Base-by-base conservation (phyloP, 2,329 filamentous ascomycete genomes). In the Sordariomycetes sp. region DNA sequence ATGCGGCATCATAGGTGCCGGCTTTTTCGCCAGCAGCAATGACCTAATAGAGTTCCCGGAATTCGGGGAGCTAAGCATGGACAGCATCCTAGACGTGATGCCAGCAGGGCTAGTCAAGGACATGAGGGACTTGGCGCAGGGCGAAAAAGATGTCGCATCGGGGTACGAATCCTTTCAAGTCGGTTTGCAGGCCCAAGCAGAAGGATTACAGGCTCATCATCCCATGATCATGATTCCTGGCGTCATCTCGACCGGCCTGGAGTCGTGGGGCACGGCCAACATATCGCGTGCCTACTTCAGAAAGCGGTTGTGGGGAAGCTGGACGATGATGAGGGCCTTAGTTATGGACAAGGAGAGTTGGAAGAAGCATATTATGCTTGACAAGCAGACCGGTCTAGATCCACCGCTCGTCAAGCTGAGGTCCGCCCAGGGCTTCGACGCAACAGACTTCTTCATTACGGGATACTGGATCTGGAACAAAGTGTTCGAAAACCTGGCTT, bases 401-500 rank as follows among this genome's bases (percentile, higher is more conserved):
- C 92, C 92, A 2, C 85, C 87, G 0, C 79, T 80, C 10, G 77
- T 96, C 48, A 96, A 96, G 63, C 63, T 98, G 15, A 78, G 92
- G 24, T 86, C 92, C 8, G 88, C 92, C 0, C 92, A 96, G 55
- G 92, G 92, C 3, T 98, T 98, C 48, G 92, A 98, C 58, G 92
- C 92, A 3, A 88, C 92, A 9, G 92, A 98, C 59, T 98, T 98
- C 64, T 92, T 93, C 58, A 82, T 83, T 41, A 82, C 79, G 0
- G 79, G 78, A 8, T 98, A 98, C 61, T 98, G 92, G 92, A 96
- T 98, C 40, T 95, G 88, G 88, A 95, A 86, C 62, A 96, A 96
- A 61, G 95, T 98, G 40, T 70, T 98, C 32, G 92, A 98, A 61
- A 98, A 98, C 50, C 67, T 98, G 33, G 92, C 92, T 0, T 92